These are phyloP conservation scores for Hansenula sp. DNA, from an alignment of 1,139 yeast genomes.

Conservation along the genomic window DNA sequence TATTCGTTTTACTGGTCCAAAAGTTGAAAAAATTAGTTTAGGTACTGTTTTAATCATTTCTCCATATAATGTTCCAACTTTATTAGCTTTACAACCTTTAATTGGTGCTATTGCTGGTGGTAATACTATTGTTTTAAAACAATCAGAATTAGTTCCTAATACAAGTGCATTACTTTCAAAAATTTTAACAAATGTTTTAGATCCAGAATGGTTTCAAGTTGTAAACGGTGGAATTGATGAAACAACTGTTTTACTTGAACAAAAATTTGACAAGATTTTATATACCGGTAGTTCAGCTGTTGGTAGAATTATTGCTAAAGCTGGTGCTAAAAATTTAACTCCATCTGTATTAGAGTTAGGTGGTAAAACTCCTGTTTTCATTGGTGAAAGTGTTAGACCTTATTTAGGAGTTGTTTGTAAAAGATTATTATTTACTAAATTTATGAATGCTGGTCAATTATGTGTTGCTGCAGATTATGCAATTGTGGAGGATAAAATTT, in stretches of 20 bases:
- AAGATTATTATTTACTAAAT: slow-evolving; percentile 75
- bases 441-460: slow-evolving; percentile 80
- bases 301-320: slow-evolving; percentile 71
- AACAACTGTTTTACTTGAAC: slow-evolving; percentile 59
- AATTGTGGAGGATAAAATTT: slow-evolving; percentile 54
- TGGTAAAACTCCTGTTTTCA: slow-evolving; percentile 82
- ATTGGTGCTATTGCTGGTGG: slow-evolving; percentile 88
- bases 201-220: slow-evolving; percentile 48
- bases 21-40: slow-evolving; percentile 61
- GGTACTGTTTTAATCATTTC: slow-evolving; percentile 75
- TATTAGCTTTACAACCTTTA: slow-evolving; percentile 61
- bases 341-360: slow-evolving; percentile 85
- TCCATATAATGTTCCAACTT: slow-evolving; percentile 86
- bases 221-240: slow-evolving; percentile 76
- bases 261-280: slow-evolving; percentile 76
- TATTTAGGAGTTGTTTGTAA: slow-evolving; percentile 50
- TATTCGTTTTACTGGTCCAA: slow-evolving; percentile 42
- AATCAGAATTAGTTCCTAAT: slow-evolving; percentile 70
- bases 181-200: slow-evolving; percentile 48
- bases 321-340: slow-evolving; percentile 81
- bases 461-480: slow-evolving; percentile 88
- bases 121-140: slow-evolving; percentile 76
- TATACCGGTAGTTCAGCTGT: slow-evolving; percentile 80
- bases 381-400: slow-evolving; percentile 45
- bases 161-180: slow-evolving; percentile 52